These are phyloP conservation scores for Termitomyces sp. DNA, from an alignment of 768 basidiomycete genomes.

Conservation along the genomic window DNA sequence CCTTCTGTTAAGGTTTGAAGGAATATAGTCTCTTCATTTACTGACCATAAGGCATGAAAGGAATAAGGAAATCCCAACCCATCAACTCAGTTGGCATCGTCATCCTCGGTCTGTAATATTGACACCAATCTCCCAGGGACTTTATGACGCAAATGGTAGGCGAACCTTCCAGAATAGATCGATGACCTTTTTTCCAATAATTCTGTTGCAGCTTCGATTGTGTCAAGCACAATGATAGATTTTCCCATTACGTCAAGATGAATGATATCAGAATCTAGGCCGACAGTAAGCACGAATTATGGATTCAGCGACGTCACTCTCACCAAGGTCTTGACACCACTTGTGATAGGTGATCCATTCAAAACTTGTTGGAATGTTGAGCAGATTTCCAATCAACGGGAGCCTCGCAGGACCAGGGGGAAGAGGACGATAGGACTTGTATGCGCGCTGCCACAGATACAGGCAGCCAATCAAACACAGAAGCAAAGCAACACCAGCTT, in stretches of 20 bases:
- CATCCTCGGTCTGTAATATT: not conserved
- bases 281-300: not conserved
- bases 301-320: constrained; percentile 11
- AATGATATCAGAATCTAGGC: not conserved
- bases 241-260: not conserved
- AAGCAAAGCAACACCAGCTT: not conserved
- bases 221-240: not conserved
- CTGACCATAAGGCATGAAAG: not conserved
- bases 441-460: not conserved
- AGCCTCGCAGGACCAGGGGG: constrained; percentile 4
- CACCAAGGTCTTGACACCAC: constrained; percentile 12
- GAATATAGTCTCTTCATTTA: not conserved
- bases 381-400: constrained; percentile 11
- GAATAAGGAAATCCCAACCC: not conserved
- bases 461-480: not conserved
- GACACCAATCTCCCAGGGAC: not conserved
- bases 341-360: constrained; percentile 14
- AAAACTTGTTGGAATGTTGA: constrained; percentile 6
- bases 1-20: not conserved
- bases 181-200: not conserved
- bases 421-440: not conserved
- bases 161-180: not conserved
- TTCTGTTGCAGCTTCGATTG: not conserved
- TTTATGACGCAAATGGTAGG: not conserved
- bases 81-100: not conserved